Conservation (phyloP, 1,284 basidiomycete species). For the Leccinum solheimii region DNA sequence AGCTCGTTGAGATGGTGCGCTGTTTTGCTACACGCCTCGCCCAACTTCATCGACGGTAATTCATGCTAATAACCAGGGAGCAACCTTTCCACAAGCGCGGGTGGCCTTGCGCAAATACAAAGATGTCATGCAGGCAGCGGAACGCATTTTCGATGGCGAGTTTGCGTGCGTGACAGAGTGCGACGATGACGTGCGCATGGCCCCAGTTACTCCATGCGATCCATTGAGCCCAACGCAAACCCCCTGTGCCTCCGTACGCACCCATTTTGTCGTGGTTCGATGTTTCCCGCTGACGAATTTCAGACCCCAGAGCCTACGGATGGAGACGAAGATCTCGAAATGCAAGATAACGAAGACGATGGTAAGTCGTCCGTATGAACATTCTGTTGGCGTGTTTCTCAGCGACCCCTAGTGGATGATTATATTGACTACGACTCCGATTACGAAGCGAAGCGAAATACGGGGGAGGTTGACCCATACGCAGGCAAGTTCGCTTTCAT, state of each 20-base stretch:
- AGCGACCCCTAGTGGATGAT: slow-evolving; percentile 44
- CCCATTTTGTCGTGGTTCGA: neutral
- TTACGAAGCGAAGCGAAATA: slow-evolving; percentile 50
- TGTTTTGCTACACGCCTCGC: neutral
- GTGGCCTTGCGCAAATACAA: slow-evolving; percentile 76
- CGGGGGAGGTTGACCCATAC: slow-evolving; percentile 76
- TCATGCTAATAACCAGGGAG: slow-evolving; percentile 54
- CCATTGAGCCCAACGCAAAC: slow-evolving; percentile 30
- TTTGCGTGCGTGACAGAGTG: slow-evolving; percentile 71
- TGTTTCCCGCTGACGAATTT: slow-evolving; percentile 9
- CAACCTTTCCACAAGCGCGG: slow-evolving; percentile 71
- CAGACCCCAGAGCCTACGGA: slow-evolving; percentile 59
- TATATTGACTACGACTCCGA: slow-evolving; percentile 81
- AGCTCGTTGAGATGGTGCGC: slow-evolving; percentile 60
- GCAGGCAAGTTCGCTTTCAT: slow-evolving; percentile 51
- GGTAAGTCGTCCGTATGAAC: slow-evolving; percentile 36
- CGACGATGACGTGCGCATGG: slow-evolving; percentile 38
- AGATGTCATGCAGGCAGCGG: slow-evolving; percentile 90
- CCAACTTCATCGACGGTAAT: slow-evolving; percentile 8
- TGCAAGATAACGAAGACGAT: slow-evolving; percentile 56
- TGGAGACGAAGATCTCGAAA: slow-evolving; percentile 42
- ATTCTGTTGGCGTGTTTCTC: slow-evolving; percentile 11
- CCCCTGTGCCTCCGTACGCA: slow-evolving; percentile 32
- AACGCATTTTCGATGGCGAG: slow-evolving; percentile 77
- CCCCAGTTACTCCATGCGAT: slow-evolving; percentile 17